phyloP scores from a whole-genome alignment of 805 yeast genomes.

The Starmera quercuum region DNA sequence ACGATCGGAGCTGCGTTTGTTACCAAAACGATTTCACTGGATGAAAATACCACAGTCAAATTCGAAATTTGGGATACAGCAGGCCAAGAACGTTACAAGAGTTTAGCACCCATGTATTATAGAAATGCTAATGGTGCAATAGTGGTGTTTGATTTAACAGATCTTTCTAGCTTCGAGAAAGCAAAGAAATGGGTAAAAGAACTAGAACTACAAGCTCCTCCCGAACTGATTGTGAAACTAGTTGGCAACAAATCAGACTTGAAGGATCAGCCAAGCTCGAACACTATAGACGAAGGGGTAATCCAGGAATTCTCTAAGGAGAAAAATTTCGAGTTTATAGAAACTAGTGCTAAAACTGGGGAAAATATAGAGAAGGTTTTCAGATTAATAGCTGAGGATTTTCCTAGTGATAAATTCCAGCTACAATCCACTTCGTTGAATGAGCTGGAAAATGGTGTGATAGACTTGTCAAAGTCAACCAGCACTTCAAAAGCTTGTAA shows the following conservation, averaged over 20 bases:
- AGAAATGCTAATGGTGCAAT: constrained; percentile 78
- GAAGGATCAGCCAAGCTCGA: constrained; percentile 8
- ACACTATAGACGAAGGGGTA: constrained; percentile 15
- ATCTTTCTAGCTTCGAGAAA: constrained; percentile 59
- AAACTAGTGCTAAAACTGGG: constrained; percentile 53
- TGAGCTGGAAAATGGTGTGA: constrained; percentile 14
- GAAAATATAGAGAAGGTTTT: constrained; percentile 44
- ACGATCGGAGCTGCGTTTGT: constrained; percentile 99
- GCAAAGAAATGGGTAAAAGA: constrained; percentile 93
- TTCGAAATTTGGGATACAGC: constrained; percentile 80
- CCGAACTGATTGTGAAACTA: constrained; percentile 67
- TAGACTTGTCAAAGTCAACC: constrained; percentile 20
- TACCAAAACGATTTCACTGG: constrained; percentile 61
- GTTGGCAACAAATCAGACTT: constrained; percentile 86
- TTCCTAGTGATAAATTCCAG: constrained; percentile 28
- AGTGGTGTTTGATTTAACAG: constrained; percentile 79
- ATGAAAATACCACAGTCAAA: constrained; percentile 32
- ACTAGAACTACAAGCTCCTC: constrained; percentile 74
- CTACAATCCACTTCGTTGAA: too few species aligned
- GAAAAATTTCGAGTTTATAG: constrained; percentile 20
- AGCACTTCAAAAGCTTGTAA: constrained; percentile 4
- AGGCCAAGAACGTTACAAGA: constrained; percentile 84
- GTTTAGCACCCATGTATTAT: constrained; percentile 78
- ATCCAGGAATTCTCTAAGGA: constrained; percentile 33
- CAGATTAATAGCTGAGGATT: constrained; percentile 34